Percentiles rank a stretch among this genome's conserved stretches.
Evolutionary conservation across 495 filamentous ascomycete species (phyloP).

Genomic region (Xylaria castorea): DNA sequence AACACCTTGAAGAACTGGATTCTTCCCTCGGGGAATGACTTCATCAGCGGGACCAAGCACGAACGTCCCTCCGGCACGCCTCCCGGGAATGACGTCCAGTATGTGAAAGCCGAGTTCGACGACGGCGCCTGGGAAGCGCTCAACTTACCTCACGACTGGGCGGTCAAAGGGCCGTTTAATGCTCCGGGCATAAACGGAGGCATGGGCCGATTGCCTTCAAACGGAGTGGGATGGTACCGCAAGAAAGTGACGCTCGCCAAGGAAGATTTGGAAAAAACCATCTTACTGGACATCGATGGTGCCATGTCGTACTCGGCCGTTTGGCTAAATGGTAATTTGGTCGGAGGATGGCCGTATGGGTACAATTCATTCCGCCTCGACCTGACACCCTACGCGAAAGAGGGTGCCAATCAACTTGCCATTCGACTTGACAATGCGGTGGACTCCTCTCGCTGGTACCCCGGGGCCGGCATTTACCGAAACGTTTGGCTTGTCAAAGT

Average conservation of each 20-base stretch:
- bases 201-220: slow-evolving; percentile 62
- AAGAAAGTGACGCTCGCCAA: slow-evolving; percentile 41
- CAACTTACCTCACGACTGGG: slow-evolving; percentile 57
- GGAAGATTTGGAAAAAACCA: slow-evolving; percentile 43
- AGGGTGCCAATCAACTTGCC: slow-evolving; percentile 51
- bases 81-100: slow-evolving; percentile 40
- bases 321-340: slow-evolving; percentile 56
- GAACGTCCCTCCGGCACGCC: slow-evolving; percentile 40
- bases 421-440: slow-evolving; percentile 55
- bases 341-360: slow-evolving; percentile 59
- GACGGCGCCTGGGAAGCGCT: slow-evolving; percentile 48
- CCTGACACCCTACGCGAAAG: slow-evolving; percentile 51
- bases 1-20: slow-evolving; percentile 47
- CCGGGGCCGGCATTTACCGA: slow-evolving; percentile 58
- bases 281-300: slow-evolving; percentile 57
- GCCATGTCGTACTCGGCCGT: slow-evolving; percentile 57
- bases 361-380: slow-evolving; percentile 58
- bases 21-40: slow-evolving; percentile 50
- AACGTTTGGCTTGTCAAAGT: slow-evolving; percentile 58
- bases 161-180: slow-evolving; percentile 55
- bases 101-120: slow-evolving; percentile 45
- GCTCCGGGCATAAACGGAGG: slow-evolving; percentile 57
- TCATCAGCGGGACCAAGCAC: slow-evolving; percentile 41
- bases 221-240: slow-evolving; percentile 60
- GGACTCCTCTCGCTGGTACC: slow-evolving; percentile 57